A percentile compares a stretch with the other conserved stretches of the same genome.
Evolutionary conservation across 208 protist species (phyloP).

Genomic region (Trypanosoma vivax): DNA sequence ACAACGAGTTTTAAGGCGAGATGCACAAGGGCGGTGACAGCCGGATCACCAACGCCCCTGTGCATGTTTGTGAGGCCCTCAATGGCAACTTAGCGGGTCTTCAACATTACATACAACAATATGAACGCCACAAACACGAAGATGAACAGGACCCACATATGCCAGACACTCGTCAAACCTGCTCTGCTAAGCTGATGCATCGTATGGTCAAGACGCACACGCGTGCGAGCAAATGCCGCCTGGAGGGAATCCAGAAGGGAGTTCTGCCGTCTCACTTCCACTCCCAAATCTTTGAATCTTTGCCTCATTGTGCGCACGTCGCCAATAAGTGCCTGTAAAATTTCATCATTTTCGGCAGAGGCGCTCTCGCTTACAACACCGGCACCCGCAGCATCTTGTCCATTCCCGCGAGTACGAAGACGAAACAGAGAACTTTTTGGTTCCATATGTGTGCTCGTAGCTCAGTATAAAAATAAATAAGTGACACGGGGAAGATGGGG

Average conservation of each 20-base stretch:
- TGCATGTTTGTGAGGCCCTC: neutral
- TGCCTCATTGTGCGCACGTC: conserved; percentile 50
- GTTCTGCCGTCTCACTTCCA: conserved; percentile 69
- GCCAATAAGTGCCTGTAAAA: conserved; percentile 55
- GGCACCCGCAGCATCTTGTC: neutral
- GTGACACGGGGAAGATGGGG: neutral
- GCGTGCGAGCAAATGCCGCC: conserved; percentile 26
- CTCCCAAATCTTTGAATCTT: conserved; percentile 43
- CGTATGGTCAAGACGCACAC: conserved; percentile 33
- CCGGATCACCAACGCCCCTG: neutral
- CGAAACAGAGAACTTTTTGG: conserved; percentile 66
- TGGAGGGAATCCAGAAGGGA: conserved; percentile 48
- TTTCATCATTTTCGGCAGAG: conserved; percentile 67
- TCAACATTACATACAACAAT: conserved; percentile 60
- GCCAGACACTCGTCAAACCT: conserved; percentile 29
- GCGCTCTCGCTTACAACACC: conserved; percentile 12
- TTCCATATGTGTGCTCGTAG: conserved; percentile 21
- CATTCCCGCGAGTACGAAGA: conserved; percentile 6
- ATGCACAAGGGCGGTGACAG: too few species aligned
- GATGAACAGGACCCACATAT: conserved; percentile 81
- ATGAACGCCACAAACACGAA: conserved; percentile 53
- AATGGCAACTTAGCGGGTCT: too few species aligned
- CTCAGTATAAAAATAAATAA: too few species aligned
- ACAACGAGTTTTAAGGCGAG: too few species aligned
- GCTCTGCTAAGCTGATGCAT: conserved; percentile 44